Conservation (phyloP, 768 basidiomycete species). For the Termitomyces sp. region DNA sequence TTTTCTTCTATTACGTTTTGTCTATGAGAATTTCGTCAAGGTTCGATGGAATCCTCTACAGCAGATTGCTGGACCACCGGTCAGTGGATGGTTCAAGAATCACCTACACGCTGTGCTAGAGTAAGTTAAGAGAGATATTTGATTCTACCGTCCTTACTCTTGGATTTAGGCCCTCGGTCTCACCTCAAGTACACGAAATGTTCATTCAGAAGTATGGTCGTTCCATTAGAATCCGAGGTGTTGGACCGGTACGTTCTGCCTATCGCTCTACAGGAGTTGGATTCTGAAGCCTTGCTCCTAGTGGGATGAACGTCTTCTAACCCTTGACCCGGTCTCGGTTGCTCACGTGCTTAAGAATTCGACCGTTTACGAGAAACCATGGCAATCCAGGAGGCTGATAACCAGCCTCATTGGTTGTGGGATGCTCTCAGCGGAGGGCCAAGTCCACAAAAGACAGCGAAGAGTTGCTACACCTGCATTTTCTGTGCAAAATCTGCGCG, state of each 20-base stretch:
- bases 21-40: conserved; percentile 29
- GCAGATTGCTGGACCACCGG: conserved; percentile 59
- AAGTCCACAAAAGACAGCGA: conserved; percentile 75
- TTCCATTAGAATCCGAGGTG: conserved; percentile 63
- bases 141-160: neutral
- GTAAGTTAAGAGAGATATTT: conserved; percentile 32
- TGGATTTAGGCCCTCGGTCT: conserved; percentile 42
- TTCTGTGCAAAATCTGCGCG: conserved; percentile 73
- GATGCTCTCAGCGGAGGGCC: conserved; percentile 77
- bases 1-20: conserved; percentile 17
- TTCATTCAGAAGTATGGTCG: conserved; percentile 62
- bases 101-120: conserved; percentile 57
- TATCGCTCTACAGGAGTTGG: neutral
- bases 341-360: conserved; percentile 72
- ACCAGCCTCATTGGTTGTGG: conserved; percentile 79
- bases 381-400: conserved; percentile 72
- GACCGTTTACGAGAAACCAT: conserved; percentile 79
- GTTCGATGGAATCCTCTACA: conserved; percentile 45
- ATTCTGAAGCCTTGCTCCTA: conserved; percentile 21
- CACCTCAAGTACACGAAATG: conserved; percentile 49
- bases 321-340: conserved; percentile 75
- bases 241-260: conserved; percentile 55
- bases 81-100: conserved; percentile 42
- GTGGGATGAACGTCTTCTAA: conserved; percentile 80
- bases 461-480: conserved; percentile 77